Evolutionary conservation across 1,139 yeast genomes (phyloP).

Genomic region (Suhomyces chickasaworum): DNA sequence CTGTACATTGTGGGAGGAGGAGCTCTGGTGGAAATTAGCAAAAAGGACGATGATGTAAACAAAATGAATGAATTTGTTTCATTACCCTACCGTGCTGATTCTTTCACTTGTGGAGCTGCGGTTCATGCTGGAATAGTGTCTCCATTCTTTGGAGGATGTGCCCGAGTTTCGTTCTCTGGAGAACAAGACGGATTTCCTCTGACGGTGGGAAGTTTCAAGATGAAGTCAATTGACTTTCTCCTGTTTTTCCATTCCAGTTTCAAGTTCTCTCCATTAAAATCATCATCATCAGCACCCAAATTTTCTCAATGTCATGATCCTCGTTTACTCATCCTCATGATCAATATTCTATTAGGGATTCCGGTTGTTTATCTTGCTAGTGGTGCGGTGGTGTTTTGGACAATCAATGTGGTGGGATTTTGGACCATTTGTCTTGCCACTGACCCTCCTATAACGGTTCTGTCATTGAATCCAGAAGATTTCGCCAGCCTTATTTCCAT

Average conservation of each 20-base stretch:
- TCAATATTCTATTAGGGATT: slow-evolving; percentile 61
- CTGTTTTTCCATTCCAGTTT: slow-evolving; percentile 78
- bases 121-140: slow-evolving; percentile 81
- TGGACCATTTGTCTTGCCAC: slow-evolving; percentile 82
- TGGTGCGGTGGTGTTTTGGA: slow-evolving; percentile 65
- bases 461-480: slow-evolving; percentile 54
- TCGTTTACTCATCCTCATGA: slow-evolving; percentile 53
- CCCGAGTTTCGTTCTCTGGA: slow-evolving; percentile 62
- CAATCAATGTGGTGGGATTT: slow-evolving; percentile 66
- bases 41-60: background rate
- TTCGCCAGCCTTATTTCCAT: slow-evolving; percentile 65
- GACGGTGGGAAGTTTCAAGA: slow-evolving; percentile 49
- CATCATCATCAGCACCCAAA: slow-evolving; percentile 17
- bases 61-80: background rate
- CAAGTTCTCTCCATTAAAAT: slow-evolving; percentile 44
- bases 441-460: slow-evolving; percentile 74
- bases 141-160: slow-evolving; percentile 80
- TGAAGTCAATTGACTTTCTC: slow-evolving; percentile 61
- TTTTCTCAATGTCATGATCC: slow-evolving; percentile 63
- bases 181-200: slow-evolving; percentile 51
- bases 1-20: slow-evolving; percentile 76
- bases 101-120: slow-evolving; percentile 89
- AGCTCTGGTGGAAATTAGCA: slow-evolving; percentile 13
- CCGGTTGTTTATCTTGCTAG: slow-evolving; percentile 60
- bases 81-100: slow-evolving; percentile 81